phyloP scores from a whole-genome alignment of 306 rosid genomes.

The Dalbergia oliveri region DNA sequence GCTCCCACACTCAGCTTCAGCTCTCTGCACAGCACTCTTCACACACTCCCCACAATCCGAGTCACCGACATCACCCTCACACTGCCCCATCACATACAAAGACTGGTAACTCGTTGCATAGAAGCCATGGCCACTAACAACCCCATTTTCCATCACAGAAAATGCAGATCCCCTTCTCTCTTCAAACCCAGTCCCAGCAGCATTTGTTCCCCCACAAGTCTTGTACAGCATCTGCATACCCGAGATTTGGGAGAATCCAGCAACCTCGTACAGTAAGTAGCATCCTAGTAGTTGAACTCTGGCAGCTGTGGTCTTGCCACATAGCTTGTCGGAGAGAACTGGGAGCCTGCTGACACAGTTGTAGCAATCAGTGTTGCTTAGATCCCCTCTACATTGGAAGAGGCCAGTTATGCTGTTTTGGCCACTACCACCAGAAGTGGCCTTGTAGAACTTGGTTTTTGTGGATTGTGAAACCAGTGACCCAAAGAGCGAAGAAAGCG shows the following conservation, averaged over 20 bases:
- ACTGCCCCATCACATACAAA: conserved; percentile 84
- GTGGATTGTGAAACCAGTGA: conserved; percentile 80
- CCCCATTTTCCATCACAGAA: conserved; percentile 79
- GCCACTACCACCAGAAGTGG: conserved; percentile 58
- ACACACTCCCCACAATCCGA: conserved; percentile 89
- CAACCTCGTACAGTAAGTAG: conserved; percentile 77
- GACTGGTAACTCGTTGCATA: conserved; percentile 76
- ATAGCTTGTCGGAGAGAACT: conserved; percentile 58
- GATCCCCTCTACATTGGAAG: conserved; percentile 95
- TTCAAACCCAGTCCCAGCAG: conserved; percentile 79
- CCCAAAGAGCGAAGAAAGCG: conserved; percentile 80
- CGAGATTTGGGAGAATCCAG: conserved; percentile 82
- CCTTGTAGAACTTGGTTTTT: conserved; percentile 73
- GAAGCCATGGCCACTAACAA: conserved; percentile 81
- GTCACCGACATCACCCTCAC: conserved; percentile 93
- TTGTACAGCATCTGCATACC: conserved; percentile 82
- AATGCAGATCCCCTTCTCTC: conserved; percentile 88
- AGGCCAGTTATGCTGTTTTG: conserved; percentile 74
- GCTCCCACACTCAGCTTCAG: conserved; percentile 88
- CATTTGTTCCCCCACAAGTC: conserved; percentile 72
- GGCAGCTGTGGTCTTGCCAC: conserved; percentile 81
- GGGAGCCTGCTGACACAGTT: conserved; percentile 84
- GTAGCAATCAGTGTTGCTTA: conserved; percentile 76
- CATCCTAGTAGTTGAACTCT: conserved; percentile 89
- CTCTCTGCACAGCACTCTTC: conserved; percentile 78